These are phyloP conservation scores for Cytospora schulzeri DNA, from an alignment of 2,329 filamentous ascomycete species.

Conservation along the genomic window DNA sequence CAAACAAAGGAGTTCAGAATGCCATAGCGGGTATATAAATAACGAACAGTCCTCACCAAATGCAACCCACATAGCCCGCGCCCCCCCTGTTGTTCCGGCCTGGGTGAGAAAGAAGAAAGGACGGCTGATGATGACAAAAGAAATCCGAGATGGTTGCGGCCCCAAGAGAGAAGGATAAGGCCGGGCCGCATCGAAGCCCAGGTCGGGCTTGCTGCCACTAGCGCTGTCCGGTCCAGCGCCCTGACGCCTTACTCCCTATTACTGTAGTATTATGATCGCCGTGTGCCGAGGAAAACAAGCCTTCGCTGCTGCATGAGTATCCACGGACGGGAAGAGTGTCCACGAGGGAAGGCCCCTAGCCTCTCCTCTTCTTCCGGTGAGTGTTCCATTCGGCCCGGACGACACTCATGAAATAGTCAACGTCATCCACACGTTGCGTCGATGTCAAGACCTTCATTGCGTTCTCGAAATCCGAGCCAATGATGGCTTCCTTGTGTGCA, in stretches of 20 bases:
- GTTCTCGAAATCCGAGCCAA: constrained; percentile 95
- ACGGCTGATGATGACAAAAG: constrained; percentile 20
- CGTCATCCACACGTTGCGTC: constrained; percentile 91
- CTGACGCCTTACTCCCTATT: constrained; percentile 14
- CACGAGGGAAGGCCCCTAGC: constrained; percentile 10
- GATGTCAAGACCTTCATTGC: constrained; percentile 96
- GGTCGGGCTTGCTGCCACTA: constrained; percentile 12
- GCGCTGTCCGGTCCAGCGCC: constrained; percentile 19
- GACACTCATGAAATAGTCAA: constrained; percentile 84
- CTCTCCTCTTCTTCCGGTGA: constrained; percentile 50
- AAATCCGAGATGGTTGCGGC: constrained; percentile 1
- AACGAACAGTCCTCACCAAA: constrained; percentile 22
- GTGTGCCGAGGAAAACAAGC: background rate
- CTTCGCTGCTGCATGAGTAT: background rate
- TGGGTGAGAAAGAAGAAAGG: background rate
- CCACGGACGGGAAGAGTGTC: background rate
- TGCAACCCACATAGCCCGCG: constrained; percentile 17
- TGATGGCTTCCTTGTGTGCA: constrained; percentile 81
- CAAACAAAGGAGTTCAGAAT: constrained; percentile 1
- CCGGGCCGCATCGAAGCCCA: constrained; percentile 2
- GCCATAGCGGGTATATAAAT: constrained; percentile 22
- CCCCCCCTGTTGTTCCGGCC: constrained; percentile 5
- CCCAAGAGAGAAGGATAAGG: background rate
- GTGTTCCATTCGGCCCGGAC: constrained; percentile 78
- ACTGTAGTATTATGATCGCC: background rate